phyloP scores from a whole-genome alignment of 2,329 filamentous ascomycete genomes.

The Xylaria sp. region DNA sequence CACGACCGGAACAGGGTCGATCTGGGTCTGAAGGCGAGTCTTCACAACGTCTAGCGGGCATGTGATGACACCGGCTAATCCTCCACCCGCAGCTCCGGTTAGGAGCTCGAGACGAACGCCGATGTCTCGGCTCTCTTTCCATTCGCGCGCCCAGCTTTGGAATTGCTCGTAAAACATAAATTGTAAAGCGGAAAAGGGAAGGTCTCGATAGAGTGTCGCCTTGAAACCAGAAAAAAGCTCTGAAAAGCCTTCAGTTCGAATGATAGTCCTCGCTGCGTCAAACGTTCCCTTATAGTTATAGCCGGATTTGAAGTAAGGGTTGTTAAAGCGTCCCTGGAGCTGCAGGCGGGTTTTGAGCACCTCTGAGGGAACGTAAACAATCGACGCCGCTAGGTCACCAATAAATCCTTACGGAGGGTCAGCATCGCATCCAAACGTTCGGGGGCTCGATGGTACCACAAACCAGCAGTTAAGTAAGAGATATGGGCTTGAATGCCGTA shows the following conservation, averaged over 20 bases:
- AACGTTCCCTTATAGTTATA: conserved; percentile 92
- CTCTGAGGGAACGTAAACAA: conserved; percentile 95
- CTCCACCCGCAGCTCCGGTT: conserved; percentile 88
- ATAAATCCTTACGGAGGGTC: conserved; percentile 70
- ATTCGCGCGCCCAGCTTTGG: conserved; percentile 78
- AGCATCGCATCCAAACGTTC: conserved; percentile 19
- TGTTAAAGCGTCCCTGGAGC: conserved; percentile 92
- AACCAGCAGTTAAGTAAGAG: conserved; percentile 85
- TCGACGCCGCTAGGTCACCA: conserved; percentile 87
- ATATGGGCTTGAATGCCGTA: conserved; percentile 79
- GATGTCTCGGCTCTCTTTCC: conserved; percentile 81
- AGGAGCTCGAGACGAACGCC: conserved; percentile 84
- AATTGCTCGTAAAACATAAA: conserved; percentile 99
- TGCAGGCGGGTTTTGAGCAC: conserved; percentile 97
- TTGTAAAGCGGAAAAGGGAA: conserved; percentile 94
- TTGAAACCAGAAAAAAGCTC: conserved; percentile 98
- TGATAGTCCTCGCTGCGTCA: conserved; percentile 85
- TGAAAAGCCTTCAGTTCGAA: conserved; percentile 77
- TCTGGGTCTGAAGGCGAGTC: conserved; percentile 92
- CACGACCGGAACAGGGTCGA: conserved; percentile 51
- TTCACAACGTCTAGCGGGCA: conserved; percentile 98
- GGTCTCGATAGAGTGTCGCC: conserved; percentile 89
- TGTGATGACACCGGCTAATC: conserved; percentile 90
- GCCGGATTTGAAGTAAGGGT: conserved; percentile 89
- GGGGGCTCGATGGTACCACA: conserved; percentile 26